Evolutionary conservation across 1,139 yeast genomes (phyloP), one percentile per base, ranked within the genome.

Genomic region (Geotrichum cucujoidarum): DNA sequence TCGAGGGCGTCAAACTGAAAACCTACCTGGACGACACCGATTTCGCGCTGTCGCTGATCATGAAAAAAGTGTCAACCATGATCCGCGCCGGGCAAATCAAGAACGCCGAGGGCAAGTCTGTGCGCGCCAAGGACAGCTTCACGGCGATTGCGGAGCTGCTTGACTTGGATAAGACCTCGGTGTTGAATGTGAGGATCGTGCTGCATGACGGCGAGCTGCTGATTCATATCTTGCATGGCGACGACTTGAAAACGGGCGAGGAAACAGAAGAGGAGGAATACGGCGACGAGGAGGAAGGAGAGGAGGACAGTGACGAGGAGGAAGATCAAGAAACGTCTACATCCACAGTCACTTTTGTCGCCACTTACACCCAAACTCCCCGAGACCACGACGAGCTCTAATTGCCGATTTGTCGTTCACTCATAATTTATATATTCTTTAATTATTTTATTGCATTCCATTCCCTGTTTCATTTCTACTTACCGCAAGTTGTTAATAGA

Each of bases 91-190:
- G 49, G 11, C 10, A 25, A 2, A 11, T 47, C 13, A 47, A 47
- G 22, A 42, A 37, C 21, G 39, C 55, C 10, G 48, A 55, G 21
- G 60, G 58, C n/a, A 35, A 33, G 24, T 34, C 24, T 2, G 54
- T 57, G 8, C 31, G 50, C 8, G 54, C 39, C 1, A 53, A 47
- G n/a, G 59, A 53, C 39, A 51, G 48, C 20, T 57, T 59, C 42
- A 34, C 46, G n/a, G 52, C 55, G 11, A 36, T 49, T 10, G 52
- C 56, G 13, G 54, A 53, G 16, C 51, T 59, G 14, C 42, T 53
- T 14, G 58, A 57, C 35, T 27, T 50, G 5, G 43, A 52, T 14
- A 58, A 55, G 6, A 46, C 49, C 16, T 43, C 43, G 2, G 46
- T 55, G 21, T 49, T 58, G 2, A 44, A 46, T 18, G 54, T 55